A percentile compares a stretch with the other conserved stretches of the same genome.
These are phyloP conservation scores for Turnera subulata DNA, from an alignment of 345 rosid genomes.

Conservation along the genomic window DNA sequence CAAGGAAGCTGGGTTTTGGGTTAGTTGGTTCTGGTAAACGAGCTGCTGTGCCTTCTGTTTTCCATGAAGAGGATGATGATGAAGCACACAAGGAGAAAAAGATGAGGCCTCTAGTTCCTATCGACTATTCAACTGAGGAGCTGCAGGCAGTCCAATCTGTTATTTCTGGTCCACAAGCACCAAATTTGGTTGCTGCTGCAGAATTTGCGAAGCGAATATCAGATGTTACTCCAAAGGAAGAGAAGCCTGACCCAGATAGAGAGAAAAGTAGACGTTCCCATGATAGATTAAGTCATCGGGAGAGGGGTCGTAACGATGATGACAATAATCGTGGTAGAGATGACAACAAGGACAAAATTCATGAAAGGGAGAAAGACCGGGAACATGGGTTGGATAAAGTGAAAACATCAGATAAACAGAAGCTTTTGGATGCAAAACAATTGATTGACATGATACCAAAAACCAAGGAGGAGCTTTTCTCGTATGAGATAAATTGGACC, in stretches of 20 bases:
- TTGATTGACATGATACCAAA: constrained; percentile 96
- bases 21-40: constrained; percentile 91
- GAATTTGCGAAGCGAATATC: constrained; percentile 91
- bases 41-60: constrained; percentile 87
- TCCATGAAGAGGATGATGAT: constrained; percentile 91
- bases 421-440: constrained; percentile 91
- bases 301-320: constrained; percentile 51
- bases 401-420: constrained; percentile 70
- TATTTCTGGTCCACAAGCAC: constrained; percentile 56
- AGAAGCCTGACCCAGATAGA: constrained; percentile 63
- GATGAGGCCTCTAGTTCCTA: constrained; percentile 96
- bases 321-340: constrained; percentile 46
- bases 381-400: constrained; percentile 58
- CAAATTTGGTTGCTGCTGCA: constrained; percentile 87
- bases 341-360: constrained; percentile 42
- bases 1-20: constrained; percentile 90
- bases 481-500: constrained; percentile 87
- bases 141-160: constrained; percentile 62
- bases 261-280: constrained; percentile 72
- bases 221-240: constrained; percentile 60
- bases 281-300: constrained; percentile 66
- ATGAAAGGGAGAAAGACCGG: constrained; percentile 44
- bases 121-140: constrained; percentile 94
- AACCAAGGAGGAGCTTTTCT: constrained; percentile 92
- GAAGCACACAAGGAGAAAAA: constrained; percentile 79